phyloP scores from a whole-genome alignment of 2,329 filamentous ascomycete genomes.

The Didymella lethalis region DNA sequence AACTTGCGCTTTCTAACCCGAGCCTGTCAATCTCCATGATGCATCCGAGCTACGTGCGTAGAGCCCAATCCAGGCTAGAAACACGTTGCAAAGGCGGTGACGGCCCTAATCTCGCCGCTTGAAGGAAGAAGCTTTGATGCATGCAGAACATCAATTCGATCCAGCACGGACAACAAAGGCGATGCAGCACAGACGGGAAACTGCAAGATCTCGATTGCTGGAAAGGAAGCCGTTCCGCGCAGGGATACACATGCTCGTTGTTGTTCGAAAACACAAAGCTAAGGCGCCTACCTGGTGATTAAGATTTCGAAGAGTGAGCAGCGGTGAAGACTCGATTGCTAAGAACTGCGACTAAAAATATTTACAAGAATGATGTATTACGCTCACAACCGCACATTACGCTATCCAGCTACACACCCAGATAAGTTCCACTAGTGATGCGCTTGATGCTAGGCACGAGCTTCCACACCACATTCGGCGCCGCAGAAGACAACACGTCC shows the following conservation, averaged over 20 bases:
- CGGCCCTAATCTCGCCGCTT: background rate
- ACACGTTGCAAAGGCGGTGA: background rate
- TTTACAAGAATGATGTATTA: conserved; percentile 4
- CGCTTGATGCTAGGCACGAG: conserved; percentile 46
- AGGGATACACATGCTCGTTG: background rate
- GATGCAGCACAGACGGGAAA: background rate
- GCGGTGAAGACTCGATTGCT: background rate
- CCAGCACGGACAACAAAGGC: background rate
- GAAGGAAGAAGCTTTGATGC: background rate
- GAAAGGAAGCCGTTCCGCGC: background rate
- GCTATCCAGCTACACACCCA: conserved; percentile 37
- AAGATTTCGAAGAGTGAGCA: background rate
- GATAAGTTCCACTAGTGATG: conserved; percentile 50
- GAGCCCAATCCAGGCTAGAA: background rate
- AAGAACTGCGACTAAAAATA: background rate
- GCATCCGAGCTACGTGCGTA: background rate
- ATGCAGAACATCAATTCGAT: background rate
- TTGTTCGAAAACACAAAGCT: background rate
- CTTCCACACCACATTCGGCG: conserved; percentile 44
- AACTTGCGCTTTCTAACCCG: too few species aligned
- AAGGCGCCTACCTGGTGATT: too few species aligned
- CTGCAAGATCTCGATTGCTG: background rate
- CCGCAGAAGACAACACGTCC: conserved; percentile 42
- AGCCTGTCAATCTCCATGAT: background rate
- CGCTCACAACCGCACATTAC: background rate